Base-by-base conservation (phyloP, 2,329 filamentous ascomycete genomes). In the Aureobasidium subglaciale region DNA sequence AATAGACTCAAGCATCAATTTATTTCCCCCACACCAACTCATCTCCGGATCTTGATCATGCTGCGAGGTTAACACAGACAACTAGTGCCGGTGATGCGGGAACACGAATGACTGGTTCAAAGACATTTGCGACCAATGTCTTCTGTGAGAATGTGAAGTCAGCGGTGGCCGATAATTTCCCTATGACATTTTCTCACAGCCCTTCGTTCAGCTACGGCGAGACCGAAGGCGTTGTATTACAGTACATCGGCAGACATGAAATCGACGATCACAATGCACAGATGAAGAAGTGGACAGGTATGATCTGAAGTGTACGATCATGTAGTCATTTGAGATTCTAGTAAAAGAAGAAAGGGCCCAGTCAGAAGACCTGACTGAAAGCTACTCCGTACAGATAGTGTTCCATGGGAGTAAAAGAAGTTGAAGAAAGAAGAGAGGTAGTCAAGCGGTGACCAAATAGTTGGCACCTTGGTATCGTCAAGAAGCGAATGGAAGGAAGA, bases 401-500 rank as follows among this genome's bases (percentile, higher is more conserved):
- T 24, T 8, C 37, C 11, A 22, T 41, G 24, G 32, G 22, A 53
- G 37, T 41, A 41, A 24, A 54, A 27, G 29, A 37, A 20, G 18
- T 18, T 50, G 34, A 37, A 27, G 30, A 42, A 42, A 29, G 16
- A 40, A 35, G 24, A 27, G n/a, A 27, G 49, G 20, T 42, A 35
- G 18, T 54, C 38, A 42, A 54, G 25, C 18, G 29, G 35, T 15
- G 18, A 24, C 35, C 25, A 27, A 20, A 4, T 53, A 15, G 25
- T 54, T n/a, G 29, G 38, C 38, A 16, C 29, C 38, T 27, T 42
- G 50, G 50, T 54, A 54, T 54, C 50, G 37, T 42, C 50, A 54
- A 54, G 50, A 54, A 54, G 50, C 37, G 49, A 42, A 53, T 20
- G 38, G 13, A 37, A 37, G 18, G 29, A 34, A 25, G 34, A 30